These are phyloP conservation scores for Mortierella sp. DNA, from an alignment of 371 early-diverging fungal genomes.

Conservation along the genomic window DNA sequence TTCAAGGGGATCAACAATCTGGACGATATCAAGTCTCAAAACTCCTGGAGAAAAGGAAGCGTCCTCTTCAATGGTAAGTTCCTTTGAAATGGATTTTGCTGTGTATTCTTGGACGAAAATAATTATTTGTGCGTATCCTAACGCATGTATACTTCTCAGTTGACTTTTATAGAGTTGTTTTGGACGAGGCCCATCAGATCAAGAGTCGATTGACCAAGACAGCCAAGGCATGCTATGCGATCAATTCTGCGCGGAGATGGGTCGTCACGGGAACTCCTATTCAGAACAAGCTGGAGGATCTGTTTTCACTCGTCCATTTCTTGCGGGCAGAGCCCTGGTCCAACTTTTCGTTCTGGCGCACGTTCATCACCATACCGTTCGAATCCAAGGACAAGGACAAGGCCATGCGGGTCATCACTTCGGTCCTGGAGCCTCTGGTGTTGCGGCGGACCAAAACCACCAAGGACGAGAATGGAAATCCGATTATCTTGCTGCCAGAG, in stretches of 20 bases:
- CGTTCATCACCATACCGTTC: conserved; percentile 77
- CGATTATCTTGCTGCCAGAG: conserved; percentile 74
- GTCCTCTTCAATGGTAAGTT: conserved; percentile 57
- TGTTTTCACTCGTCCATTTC: conserved; percentile 87
- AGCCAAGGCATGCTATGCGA: conserved; percentile 69
- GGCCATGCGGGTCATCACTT: conserved; percentile 73
- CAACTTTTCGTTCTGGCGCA: conserved; percentile 73
- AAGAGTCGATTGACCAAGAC: conserved; percentile 71
- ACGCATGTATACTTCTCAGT: conserved; percentile 17
- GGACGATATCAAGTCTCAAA: conserved; percentile 32
- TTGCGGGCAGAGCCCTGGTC: conserved; percentile 82
- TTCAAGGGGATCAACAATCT: conserved; percentile 10
- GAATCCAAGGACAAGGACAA: conserved; percentile 64
- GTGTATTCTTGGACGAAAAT: not conserved
- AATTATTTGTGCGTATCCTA: not conserved
- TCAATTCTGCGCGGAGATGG: conserved; percentile 81
- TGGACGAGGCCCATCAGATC: conserved; percentile 88
- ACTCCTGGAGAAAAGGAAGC: conserved; percentile 42
- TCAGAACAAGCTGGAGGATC: conserved; percentile 82
- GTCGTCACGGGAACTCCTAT: conserved; percentile 87
- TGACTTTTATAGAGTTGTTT: conserved; percentile 73
- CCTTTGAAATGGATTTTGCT: not conserved
- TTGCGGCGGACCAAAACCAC: conserved; percentile 76
- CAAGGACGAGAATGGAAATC: conserved; percentile 66
- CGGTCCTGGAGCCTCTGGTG: conserved; percentile 76